These are phyloP conservation scores for Fomitopsis schrenkii DNA, from an alignment of 1,284 basidiomycete species.

Conservation along the genomic window DNA sequence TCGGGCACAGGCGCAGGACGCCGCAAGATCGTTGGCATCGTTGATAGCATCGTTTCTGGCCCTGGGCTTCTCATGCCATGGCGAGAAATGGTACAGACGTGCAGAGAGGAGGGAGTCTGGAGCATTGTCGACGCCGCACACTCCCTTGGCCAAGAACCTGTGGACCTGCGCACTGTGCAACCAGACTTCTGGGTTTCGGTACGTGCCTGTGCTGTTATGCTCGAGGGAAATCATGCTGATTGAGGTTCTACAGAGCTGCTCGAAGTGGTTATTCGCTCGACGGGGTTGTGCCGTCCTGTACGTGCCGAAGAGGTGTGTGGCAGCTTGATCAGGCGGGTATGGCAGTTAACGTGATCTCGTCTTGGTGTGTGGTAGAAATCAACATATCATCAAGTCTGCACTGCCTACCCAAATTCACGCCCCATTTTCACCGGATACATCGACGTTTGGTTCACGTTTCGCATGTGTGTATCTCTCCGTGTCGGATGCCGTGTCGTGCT, in stretches of 20 bases:
- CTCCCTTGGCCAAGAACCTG: conserved; percentile 49
- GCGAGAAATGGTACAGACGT: conserved; percentile 66
- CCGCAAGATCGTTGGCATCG: conserved; percentile 58
- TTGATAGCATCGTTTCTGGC: conserved; percentile 67
- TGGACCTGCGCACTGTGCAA: conserved; percentile 51
- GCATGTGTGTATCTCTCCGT: too few relatives aligned
- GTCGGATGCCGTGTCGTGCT: too few relatives aligned
- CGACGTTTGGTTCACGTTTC: too few relatives aligned
- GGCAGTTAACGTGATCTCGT: too few relatives aligned
- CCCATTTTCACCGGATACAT: too few relatives aligned
- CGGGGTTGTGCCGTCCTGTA: conserved; percentile 70
- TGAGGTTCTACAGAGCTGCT: conserved; percentile 45
- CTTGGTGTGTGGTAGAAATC: conserved; percentile 50
- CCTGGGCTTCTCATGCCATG: conserved; percentile 76
- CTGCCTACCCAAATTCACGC: conserved; percentile 50
- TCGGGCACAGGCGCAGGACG: background rate
- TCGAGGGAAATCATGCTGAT: background rate
- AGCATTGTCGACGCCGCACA: conserved; percentile 76
- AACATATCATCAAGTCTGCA: conserved; percentile 65
- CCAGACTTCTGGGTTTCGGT: conserved; percentile 77
- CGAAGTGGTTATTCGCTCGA: conserved; percentile 80
- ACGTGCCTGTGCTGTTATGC: background rate
- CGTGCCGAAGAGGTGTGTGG: conserved; percentile 59
- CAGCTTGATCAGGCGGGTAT: background rate
- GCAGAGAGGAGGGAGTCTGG: conserved; percentile 57